These are phyloP conservation scores for Glomus cerebriforme DNA, from an alignment of 192 early-diverging fungal species.

Conservation along the genomic window DNA sequence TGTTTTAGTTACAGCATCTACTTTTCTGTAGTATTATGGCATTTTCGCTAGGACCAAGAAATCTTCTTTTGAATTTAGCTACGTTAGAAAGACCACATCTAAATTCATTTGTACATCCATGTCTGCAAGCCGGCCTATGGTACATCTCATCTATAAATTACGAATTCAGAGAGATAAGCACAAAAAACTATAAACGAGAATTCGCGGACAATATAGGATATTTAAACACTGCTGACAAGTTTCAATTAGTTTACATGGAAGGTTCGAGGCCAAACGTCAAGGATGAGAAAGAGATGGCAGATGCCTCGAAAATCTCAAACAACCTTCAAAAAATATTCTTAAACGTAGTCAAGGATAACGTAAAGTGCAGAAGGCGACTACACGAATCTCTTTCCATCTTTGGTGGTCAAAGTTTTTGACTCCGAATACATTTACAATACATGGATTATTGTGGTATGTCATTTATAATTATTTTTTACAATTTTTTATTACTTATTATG, in stretches of 20 bases:
- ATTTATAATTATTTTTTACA: no score
- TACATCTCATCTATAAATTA: conserved; percentile 28
- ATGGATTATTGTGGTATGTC: no score
- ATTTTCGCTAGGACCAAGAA: conserved; percentile 13
- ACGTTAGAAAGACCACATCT: conserved; percentile 32
- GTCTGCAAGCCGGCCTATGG: conserved; percentile 24
- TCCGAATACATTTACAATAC: no score
- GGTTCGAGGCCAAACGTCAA: conserved; percentile 13
- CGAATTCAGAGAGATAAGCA: conserved; percentile 25
- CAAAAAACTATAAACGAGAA: conserved; percentile 31
- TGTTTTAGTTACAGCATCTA: background rate
- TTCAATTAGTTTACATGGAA: conserved; percentile 33
- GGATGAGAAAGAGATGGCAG: conserved; percentile 19
- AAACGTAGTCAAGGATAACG: conserved; percentile 24
- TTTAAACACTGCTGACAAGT: conserved; percentile 30
- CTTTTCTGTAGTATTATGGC: conserved; percentile 31
- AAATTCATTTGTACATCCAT: conserved; percentile 30
- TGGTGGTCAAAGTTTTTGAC: no score
- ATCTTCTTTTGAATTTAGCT: conserved; percentile 22
- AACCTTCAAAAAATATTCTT: conserved; percentile 32
- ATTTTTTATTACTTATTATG: no score
- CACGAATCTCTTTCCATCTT: no score
- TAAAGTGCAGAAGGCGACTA: background rate
- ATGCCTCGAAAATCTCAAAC: conserved; percentile 28
- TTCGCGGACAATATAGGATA: conserved; percentile 19